Conservation (phyloP, 2,329 filamentous ascomycete species). For the Venturia oleaginea region DNA sequence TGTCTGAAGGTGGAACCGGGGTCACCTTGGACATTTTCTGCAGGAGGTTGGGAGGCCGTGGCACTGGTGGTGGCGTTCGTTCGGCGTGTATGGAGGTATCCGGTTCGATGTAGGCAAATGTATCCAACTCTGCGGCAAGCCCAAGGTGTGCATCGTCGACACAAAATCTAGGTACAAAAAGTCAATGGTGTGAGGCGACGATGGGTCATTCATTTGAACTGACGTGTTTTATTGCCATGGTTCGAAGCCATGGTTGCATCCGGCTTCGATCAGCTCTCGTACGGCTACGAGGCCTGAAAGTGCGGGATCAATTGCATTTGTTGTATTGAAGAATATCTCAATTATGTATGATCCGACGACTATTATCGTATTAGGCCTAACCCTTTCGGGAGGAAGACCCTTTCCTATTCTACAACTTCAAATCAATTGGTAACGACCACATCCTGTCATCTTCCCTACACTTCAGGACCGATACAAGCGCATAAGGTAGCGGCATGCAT, state of each 20-base stretch:
- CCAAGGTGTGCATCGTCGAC: conserved; percentile 7
- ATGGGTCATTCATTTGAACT: neutral
- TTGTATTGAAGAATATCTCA: neutral
- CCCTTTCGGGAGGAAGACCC: neutral
- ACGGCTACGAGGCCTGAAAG: conserved; percentile 1
- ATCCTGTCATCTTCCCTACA: no score
- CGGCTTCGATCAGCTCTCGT: conserved; percentile 6
- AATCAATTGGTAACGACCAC: no score
- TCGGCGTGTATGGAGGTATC: neutral
- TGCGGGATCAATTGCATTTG: neutral
- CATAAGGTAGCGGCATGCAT: neutral
- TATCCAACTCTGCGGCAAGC: conserved; percentile 2
- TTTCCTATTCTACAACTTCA: neutral
- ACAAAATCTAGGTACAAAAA: neutral
- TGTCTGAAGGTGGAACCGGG: neutral
- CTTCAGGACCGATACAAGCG: no score
- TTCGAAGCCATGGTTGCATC: conserved; percentile 13
- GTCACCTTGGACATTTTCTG: neutral
- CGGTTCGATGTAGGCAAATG: neutral
- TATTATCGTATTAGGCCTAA: no score
- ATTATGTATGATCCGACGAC: no score
- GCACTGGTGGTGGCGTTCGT: neutral
- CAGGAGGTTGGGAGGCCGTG: neutral
- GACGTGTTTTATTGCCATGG: conserved; percentile 6
- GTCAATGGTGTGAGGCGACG: neutral